Evolutionary conservation across 768 basidiomycete genomes (phyloP).

Genomic region (Coprinellus aureogranulatus): DNA sequence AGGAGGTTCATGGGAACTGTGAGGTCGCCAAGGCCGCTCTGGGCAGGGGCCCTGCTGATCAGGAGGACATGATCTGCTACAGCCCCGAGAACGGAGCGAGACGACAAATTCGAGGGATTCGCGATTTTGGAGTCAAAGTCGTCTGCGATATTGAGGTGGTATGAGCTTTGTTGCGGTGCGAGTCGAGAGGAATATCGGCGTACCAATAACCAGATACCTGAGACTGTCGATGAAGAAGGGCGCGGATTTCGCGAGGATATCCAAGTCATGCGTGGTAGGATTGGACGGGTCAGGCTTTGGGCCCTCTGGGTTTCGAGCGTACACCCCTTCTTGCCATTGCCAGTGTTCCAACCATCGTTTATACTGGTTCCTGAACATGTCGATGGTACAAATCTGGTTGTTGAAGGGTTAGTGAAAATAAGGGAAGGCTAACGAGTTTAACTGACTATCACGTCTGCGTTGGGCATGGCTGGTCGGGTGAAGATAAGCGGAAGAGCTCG

Average conservation of each 20-base stretch:
- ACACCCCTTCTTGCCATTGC: neutral
- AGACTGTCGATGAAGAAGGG: neutral
- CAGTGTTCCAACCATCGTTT: neutral
- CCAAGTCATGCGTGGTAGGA: neutral
- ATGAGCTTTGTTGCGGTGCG: too few relatives aligned
- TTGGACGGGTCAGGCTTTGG: neutral
- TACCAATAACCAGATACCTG: neutral
- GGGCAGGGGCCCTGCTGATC: slow-evolving; percentile 1
- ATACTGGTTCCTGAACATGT: neutral
- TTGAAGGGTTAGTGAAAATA: too few relatives aligned
- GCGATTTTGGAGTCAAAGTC: neutral
- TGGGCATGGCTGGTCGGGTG: too few relatives aligned
- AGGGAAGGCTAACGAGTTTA: too few relatives aligned
- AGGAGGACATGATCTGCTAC: neutral
- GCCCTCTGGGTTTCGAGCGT: neutral
- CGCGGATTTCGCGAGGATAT: neutral
- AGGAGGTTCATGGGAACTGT: too few relatives aligned
- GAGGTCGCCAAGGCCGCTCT: slow-evolving; percentile 4
- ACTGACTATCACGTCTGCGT: neutral
- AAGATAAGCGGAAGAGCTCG: too few relatives aligned
- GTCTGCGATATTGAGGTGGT: neutral
- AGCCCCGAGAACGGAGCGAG: neutral
- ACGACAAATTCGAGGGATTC: neutral
- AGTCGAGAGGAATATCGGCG: too few relatives aligned
- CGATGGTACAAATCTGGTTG: neutral